phyloP scores from a whole-genome alignment of 306 rosid genomes.

The Castanea crenata region DNA sequence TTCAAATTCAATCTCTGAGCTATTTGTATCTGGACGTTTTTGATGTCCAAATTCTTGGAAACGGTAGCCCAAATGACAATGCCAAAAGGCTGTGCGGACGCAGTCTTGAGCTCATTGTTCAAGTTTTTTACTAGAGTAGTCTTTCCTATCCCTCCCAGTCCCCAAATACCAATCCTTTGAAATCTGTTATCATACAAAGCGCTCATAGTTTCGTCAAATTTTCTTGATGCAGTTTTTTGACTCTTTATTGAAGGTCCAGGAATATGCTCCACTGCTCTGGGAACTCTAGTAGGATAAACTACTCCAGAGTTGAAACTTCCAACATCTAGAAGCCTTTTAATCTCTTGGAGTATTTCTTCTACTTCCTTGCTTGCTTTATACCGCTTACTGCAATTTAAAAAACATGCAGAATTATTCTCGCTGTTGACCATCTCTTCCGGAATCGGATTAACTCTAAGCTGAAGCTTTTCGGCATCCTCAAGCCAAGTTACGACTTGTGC shows the following conservation, averaged over 20 bases:
- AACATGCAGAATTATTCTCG: background rate
- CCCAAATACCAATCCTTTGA: slow-evolving; percentile 20
- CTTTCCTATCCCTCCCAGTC: slow-evolving; percentile 25
- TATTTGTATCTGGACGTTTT: slow-evolving; percentile 19
- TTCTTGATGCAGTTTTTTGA: background rate
- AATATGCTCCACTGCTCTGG: too few relatives aligned
- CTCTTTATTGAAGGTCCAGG: too few relatives aligned
- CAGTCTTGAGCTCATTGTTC: slow-evolving; percentile 15
- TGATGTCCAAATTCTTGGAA: slow-evolving; percentile 18
- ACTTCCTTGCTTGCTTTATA: background rate
- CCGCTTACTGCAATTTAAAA: background rate
- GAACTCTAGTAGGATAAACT: background rate
- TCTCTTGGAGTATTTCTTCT: background rate
- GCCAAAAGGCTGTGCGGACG: slow-evolving; percentile 9
- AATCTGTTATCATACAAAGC: background rate
- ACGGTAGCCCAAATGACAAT: slow-evolving; percentile 25
- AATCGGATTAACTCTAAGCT: background rate
- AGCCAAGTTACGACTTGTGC: background rate
- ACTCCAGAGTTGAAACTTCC: background rate
- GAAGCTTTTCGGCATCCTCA: background rate
- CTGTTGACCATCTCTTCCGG: too few relatives aligned
- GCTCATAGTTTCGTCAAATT: background rate
- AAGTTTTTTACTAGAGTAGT: slow-evolving; percentile 18
- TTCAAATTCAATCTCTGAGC: slow-evolving; percentile 12
- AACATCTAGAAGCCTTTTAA: background rate